A percentile compares a stretch with the other conserved stretches of the same genome.
These are phyloP conservation scores for Venturiaceae sp. DNA, from an alignment of 2,329 filamentous ascomycete genomes.

Conservation along the genomic window DNA sequence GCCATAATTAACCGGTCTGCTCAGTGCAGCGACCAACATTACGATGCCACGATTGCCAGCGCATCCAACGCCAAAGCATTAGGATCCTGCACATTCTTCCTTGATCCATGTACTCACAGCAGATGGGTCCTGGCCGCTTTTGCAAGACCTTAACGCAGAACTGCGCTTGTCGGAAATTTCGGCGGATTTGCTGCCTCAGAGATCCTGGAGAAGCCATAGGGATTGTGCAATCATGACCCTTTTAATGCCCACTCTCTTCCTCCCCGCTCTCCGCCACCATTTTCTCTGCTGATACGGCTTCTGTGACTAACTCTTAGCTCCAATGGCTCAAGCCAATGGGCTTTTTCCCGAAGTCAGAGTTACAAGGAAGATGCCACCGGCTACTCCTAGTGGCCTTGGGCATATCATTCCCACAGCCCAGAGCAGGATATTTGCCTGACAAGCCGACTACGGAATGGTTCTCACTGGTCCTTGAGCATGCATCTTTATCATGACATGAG, in stretches of 20 bases:
- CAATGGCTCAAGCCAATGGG: slow-evolving; percentile 1
- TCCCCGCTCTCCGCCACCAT: slow-evolving; percentile 5
- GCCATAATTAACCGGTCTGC: neutral
- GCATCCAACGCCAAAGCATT: slow-evolving; percentile 6
- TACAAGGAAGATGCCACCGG: slow-evolving; percentile 4
- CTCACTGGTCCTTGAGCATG: slow-evolving; percentile 17
- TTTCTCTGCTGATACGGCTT: neutral
- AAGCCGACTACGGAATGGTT: neutral
- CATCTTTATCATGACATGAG: slow-evolving; percentile 27
- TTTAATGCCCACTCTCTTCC: neutral
- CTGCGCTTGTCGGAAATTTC: neutral
- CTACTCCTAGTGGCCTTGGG: neutral
- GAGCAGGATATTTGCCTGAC: neutral
- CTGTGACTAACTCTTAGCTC: neutral
- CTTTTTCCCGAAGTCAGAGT: neutral
- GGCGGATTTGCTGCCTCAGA: neutral
- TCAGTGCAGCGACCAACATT: neutral
- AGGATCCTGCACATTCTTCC: slow-evolving; percentile 1
- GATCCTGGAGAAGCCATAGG: neutral
- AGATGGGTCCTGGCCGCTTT: neutral
- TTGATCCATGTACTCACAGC: slow-evolving; percentile 3
- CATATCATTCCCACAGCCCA: neutral
- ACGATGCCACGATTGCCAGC: slow-evolving; percentile 5
- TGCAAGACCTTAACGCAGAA: slow-evolving; percentile 1
- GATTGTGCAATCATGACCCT: neutral